Evolutionary conservation across 2,329 filamentous ascomycete genomes (phyloP), one percentile per base, ranked within the genome.

Genomic region (Monosporascus sp.): DNA sequence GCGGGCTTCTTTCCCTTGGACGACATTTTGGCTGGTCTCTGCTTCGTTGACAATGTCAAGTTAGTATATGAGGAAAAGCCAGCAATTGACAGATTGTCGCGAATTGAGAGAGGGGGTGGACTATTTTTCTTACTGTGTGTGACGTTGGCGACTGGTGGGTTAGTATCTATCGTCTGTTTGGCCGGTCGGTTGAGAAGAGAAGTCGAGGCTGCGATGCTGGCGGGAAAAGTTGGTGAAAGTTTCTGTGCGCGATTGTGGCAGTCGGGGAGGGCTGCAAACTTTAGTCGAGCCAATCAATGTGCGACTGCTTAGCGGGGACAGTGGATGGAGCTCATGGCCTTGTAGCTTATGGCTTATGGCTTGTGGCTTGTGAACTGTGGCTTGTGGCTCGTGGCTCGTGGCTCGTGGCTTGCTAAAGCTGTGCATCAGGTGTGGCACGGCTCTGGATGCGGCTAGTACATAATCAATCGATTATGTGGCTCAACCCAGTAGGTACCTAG

Each of bases 1-100:
- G 81, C 74, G 63, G 80, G 77, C 79, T 85, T 87, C 79, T 85
- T 83, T 70, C 75, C 72, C 72, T 78, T 83, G 70, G 78, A 74
- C 74, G 85, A 86, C 84, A 88, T 88, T 74, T 80, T 61, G 51
- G 35, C 27, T 50, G 25, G 25, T 20, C n/a, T 37, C 22, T 49
- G 27, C 11, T 31, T 43, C 36, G 50, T 14, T 25, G 31, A 20
- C 48, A 22, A 39, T 25, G 31, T 17, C 38, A 22, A 50, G 31
- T 27, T 22, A 35, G 41, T 5, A n/a, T 31, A 31, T 31, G 45
- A 22, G 25, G 47, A 36, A 24, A 36, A 22, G 20, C 14, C 2
- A 36, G 14, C 15, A 17, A 48, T 11, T 31, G 27, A 31, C 27
- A 2, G 27, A 5, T 11, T 0, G 2, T 31, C 5, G 27, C 1